Base-by-base conservation (phyloP, 2,329 filamentous ascomycete genomes). In the Aureobasidium sp. region DNA sequence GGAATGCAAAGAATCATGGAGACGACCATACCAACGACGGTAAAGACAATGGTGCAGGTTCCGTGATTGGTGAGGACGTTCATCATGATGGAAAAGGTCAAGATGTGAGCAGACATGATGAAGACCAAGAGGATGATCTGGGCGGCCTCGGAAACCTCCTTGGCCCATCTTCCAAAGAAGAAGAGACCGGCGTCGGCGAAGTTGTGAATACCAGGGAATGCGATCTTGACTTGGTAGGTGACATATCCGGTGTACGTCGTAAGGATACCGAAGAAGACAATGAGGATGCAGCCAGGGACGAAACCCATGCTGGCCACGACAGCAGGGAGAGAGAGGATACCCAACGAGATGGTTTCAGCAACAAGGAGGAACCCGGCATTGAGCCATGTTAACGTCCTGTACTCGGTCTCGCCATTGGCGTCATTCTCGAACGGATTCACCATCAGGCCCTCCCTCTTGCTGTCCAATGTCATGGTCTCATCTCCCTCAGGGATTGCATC, bases 81-180 rank as follows among this genome's bases (percentile, higher is more conserved):
- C 73, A 89, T 82, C 66, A 87, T 87, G 68, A 89, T 86, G 36
- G 81, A 82, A 66, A 89, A 89, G 0, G 86, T 88, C 64, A 90
- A 76, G 57, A 88, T 78, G 73, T 91, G 88, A n/a, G 86, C 87
- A 37, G 82, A 85, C 73, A 87, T 85, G 67, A 88, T 81, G 74
- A 90, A 88, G 61, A 87, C 75, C 42, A 90, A 77, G 72, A 89
- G 84, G 20, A 89, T 73, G 11, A 82, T 75, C 67, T 87, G 86
- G 65, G 82, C 85, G 65, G 77, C 73, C 27, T 85, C 85, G 48
- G 88, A 76, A 36, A 90, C 66, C 70, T 88, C 84, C 64, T 84
- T 82, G 1, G 85, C 86, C 42, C 82, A 75, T 20, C 74, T 76
- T 9, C 88, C 88, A 63, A 79, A 78, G 55, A 90, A 76, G 52